phyloP scores from a whole-genome alignment of 75 land plant genomes.

The Chamaecyparis obtusa region DNA sequence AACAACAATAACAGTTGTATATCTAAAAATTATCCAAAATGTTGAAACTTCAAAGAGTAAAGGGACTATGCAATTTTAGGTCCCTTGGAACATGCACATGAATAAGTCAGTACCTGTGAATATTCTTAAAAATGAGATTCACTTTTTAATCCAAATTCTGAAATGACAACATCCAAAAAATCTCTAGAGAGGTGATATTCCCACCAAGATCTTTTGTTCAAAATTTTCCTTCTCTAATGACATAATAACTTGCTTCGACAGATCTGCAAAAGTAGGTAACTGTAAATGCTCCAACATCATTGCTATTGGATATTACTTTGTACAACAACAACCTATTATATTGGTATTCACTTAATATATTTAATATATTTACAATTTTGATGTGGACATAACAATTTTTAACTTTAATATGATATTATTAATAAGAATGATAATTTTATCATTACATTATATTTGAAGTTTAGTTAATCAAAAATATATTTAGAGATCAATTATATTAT shows the following conservation, averaged over 20 bases:
- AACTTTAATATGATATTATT: no score
- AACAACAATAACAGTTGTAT: background rate
- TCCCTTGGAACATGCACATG: background rate
- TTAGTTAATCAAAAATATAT: no score
- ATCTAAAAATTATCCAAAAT: background rate
- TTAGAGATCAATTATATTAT: no score
- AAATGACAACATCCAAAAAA: conserved; percentile 81
- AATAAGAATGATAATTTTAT: no score
- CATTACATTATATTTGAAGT: no score
- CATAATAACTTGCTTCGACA: conserved; percentile 81
- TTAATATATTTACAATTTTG: no score
- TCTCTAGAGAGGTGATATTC: conserved; percentile 65
- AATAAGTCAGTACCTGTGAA: background rate
- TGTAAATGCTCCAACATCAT: conserved; percentile 87
- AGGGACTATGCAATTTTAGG: background rate
- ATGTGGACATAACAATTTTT: no score
- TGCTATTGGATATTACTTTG: no score
- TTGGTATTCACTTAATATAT: no score
- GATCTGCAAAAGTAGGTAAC: conserved; percentile 75
- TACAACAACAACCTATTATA: no score
- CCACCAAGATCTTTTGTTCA: conserved; percentile 89
- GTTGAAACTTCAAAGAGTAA: background rate
- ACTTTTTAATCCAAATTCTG: conserved; percentile 39
- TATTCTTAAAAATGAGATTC: background rate
- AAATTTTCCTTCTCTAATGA: conserved; percentile 68